A percentile compares a stretch with the other conserved stretches of the same genome.
phyloP scores from a whole-genome alignment of 345 rosid genomes.

The Eucalyptus pauciflora region DNA sequence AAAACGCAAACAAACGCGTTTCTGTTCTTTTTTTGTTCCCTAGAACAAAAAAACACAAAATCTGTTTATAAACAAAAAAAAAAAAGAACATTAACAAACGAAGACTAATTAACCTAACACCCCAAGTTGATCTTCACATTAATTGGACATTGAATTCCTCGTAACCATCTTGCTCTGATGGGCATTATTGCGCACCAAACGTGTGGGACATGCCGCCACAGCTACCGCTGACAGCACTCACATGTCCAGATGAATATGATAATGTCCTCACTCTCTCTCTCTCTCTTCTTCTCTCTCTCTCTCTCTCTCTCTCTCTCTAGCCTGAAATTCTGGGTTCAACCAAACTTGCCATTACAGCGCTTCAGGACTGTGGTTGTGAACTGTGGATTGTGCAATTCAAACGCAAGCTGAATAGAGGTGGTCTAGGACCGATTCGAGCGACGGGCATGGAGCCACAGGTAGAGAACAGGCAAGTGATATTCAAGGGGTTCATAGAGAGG shows the following conservation, averaged over 20 bases:
- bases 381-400: background rate
- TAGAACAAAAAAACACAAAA: too few species aligned
- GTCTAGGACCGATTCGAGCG: background rate
- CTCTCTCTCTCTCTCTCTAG: background rate
- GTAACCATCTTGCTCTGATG: background rate
- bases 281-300: background rate
- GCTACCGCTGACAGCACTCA: background rate
- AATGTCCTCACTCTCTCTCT: background rate
- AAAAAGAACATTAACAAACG: too few species aligned
- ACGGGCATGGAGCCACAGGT: background rate
- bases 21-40: too few species aligned
- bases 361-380: background rate
- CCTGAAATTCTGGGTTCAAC: background rate
- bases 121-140: background rate
- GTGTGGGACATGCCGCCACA: background rate
- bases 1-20: too few species aligned
- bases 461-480: conserved; percentile 36
- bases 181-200: background rate
- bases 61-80: too few species aligned
- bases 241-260: background rate
- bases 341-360: background rate
- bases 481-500: conserved; percentile 31
- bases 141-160: background rate
- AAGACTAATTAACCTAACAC: background rate
- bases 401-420: background rate